Evolutionary conservation across 805 yeast genomes (phyloP).

Genomic region (Schizosaccharomyces cryophilus): DNA sequence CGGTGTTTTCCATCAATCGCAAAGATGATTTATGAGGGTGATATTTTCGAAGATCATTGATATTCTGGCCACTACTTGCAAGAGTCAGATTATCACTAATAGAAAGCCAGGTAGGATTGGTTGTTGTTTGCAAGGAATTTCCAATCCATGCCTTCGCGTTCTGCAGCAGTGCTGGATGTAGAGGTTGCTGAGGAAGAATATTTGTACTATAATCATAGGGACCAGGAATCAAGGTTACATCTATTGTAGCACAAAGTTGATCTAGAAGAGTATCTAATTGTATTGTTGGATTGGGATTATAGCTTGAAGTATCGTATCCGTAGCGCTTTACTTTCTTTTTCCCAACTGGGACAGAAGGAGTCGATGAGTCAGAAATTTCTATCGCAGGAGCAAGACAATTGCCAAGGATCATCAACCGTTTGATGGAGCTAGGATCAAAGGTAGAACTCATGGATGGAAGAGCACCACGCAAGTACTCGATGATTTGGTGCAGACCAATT

Average conservation of each 20-base stretch:
- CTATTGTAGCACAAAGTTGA: slow-evolving; percentile 32
- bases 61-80: slow-evolving; percentile 67
- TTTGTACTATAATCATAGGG: slow-evolving; percentile 60
- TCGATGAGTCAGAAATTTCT: slow-evolving; percentile 13
- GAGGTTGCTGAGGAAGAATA: slow-evolving; percentile 69
- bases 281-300: slow-evolving; percentile 9
- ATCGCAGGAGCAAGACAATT: neutral
- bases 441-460: neutral
- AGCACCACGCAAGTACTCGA: neutral
- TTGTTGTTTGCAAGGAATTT: slow-evolving; percentile 20
- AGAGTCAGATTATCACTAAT: slow-evolving; percentile 25
- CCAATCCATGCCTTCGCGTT: slow-evolving; percentile 21
- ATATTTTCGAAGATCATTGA: slow-evolving; percentile 55
- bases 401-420: neutral
- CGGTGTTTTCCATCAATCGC: slow-evolving; percentile 37
- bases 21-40: slow-evolving; percentile 24
- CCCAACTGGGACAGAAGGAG: neutral
- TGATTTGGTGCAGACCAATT: neutral
- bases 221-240: slow-evolving; percentile 70
- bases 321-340: slow-evolving; percentile 4
- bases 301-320: slow-evolving; percentile 7
- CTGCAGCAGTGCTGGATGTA: slow-evolving; percentile 54
- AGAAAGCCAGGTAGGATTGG: slow-evolving; percentile 58
- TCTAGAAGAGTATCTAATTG: slow-evolving; percentile 32
- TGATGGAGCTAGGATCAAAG: neutral